Conservation (phyloP, 139 green algal genomes). For the Parachlorella kessleri region DNA sequence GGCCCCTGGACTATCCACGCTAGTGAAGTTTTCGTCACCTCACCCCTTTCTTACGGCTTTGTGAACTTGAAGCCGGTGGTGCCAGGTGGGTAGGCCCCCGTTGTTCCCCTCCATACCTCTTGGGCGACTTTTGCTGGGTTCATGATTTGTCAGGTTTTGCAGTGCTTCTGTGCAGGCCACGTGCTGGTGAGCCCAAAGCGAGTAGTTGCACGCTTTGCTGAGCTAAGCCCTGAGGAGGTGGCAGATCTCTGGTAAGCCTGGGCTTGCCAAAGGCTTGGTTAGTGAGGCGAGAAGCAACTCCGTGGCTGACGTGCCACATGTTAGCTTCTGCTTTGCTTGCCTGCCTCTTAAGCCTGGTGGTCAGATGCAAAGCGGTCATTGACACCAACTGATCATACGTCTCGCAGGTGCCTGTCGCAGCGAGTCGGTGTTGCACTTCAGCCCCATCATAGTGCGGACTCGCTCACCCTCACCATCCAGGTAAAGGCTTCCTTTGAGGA, state of each 20-base stretch:
- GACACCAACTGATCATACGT: no score
- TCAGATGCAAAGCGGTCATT: no score
- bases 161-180: constrained; percentile 80
- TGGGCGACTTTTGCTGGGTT: no score
- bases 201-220: constrained; percentile 73
- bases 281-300: no score
- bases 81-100: constrained; percentile 30
- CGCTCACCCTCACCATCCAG: constrained; percentile 88
- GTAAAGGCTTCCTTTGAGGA: constrained; percentile 12
- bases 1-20: constrained; percentile 66
- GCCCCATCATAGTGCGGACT: constrained; percentile 58
- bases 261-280: background rate
- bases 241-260: constrained; percentile 80
- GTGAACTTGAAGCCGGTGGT: constrained; percentile 97
- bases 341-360: no score
- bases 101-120: no score
- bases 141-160: no score
- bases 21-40: constrained; percentile 79
- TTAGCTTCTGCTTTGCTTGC: background rate
- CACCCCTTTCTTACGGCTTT: constrained; percentile 79
- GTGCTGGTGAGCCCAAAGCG: constrained; percentile 88
- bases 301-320: background rate
- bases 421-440: constrained; percentile 63
- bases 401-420: constrained; percentile 63
- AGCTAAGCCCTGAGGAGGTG: constrained; percentile 83